A percentile compares a stretch with the other conserved stretches of the same genome.
Conservation (phyloP, 1,284 basidiomycete genomes). For the Phylloboletellus chloephorus region DNA sequence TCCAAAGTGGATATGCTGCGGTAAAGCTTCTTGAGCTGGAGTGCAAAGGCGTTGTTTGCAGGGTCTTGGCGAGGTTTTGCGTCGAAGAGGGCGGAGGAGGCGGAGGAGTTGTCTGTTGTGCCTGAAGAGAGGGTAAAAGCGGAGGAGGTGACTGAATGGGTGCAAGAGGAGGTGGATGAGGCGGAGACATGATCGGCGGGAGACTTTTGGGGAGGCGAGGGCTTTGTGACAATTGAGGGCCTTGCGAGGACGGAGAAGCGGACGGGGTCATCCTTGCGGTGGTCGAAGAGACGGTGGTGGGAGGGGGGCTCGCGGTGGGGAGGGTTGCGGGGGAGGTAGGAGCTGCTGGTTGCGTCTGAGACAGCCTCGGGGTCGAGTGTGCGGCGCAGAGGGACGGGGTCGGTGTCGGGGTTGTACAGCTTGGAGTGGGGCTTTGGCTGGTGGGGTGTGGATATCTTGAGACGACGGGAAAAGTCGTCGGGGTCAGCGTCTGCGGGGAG, state of each 20-base stretch:
- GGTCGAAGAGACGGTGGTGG: slow-evolving; percentile 73
- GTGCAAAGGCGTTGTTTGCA: slow-evolving; percentile 62
- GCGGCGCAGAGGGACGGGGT: slow-evolving; percentile 57
- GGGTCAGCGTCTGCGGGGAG: slow-evolving; percentile 46
- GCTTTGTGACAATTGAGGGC: slow-evolving; percentile 38
- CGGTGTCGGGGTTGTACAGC: slow-evolving; percentile 67
- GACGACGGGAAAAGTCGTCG: slow-evolving; percentile 64
- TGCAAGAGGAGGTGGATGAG: slow-evolving; percentile 72
- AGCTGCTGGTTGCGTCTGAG: slow-evolving; percentile 51
- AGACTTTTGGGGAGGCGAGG: slow-evolving; percentile 50
- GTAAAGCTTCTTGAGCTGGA: slow-evolving; percentile 78
- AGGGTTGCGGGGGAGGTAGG: slow-evolving; percentile 41
- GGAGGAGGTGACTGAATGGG: slow-evolving; percentile 65
- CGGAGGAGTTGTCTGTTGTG: slow-evolving; percentile 67
- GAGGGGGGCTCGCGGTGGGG: slow-evolving; percentile 34
- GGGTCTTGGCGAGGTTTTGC: slow-evolving; percentile 46
- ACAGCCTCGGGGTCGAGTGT: slow-evolving; percentile 57
- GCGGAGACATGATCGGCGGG: slow-evolving; percentile 68
- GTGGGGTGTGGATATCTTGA: slow-evolving; percentile 50
- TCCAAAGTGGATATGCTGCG: slow-evolving; percentile 71
- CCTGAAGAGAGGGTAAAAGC: slow-evolving; percentile 69
- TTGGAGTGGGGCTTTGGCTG: slow-evolving; percentile 41
- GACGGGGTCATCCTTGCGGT: slow-evolving; percentile 79
- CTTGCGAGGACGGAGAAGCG: slow-evolving; percentile 63
- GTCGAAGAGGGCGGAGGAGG: slow-evolving; percentile 63